A percentile compares a stretch with the other conserved stretches of the same genome.
Conservation (phyloP, 169 alveolate species). For the Plasmodium relictum region DNA sequence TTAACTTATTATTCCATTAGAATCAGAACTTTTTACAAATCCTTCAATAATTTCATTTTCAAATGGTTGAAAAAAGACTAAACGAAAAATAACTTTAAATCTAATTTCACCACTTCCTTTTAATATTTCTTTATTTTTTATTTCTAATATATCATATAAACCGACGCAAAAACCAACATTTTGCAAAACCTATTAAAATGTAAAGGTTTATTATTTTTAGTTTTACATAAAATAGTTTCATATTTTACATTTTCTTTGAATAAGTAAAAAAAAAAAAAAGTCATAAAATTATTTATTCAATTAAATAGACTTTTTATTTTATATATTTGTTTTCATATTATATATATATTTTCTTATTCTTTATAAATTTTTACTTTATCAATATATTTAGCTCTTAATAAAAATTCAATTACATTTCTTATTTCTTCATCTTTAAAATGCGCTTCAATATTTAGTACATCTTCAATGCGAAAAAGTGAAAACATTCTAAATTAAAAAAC, state of each 20-base stretch:
- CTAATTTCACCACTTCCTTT: conserved; percentile 52
- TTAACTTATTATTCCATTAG: conserved; percentile 63
- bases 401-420: conserved; percentile 50
- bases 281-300: neutral
- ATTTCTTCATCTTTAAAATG: conserved; percentile 63
- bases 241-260: neutral
- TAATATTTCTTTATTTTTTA: conserved; percentile 56
- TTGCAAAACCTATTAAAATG: conserved; percentile 47
- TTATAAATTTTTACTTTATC: conserved; percentile 47
- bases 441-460: conserved; percentile 55
- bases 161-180: conserved; percentile 72
- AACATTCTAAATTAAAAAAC: conserved; percentile 17
- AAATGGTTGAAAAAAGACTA: conserved; percentile 58
- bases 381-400: conserved; percentile 57
- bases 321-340: neutral
- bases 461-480: conserved; percentile 64
- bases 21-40: conserved; percentile 51
- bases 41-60: conserved; percentile 74
- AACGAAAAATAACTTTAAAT: conserved; percentile 47
- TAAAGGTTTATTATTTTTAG: too few species aligned
- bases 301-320: neutral
- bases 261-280: neutral
- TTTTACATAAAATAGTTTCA: too few species aligned
- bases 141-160: conserved; percentile 50
- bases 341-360: neutral